Evolutionary conservation across 176 grass and related monocot genomes (phyloP).

Genomic region (Paspalum vaginatum): DNA sequence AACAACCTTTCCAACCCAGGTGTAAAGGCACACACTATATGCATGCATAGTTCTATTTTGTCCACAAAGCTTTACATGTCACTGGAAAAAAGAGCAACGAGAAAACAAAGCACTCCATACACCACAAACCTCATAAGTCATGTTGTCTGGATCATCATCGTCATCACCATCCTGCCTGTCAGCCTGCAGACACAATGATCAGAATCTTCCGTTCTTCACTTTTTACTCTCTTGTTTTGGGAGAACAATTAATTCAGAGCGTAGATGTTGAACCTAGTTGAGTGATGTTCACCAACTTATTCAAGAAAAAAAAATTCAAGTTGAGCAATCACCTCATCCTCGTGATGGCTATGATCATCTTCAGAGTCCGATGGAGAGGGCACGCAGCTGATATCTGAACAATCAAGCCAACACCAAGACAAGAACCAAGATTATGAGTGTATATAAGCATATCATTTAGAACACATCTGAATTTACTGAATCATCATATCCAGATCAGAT

Average conservation of each 20-base stretch:
- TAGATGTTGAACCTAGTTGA: neutral
- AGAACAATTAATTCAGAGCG: slow-evolving; percentile 1
- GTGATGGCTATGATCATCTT: slow-evolving; percentile 27
- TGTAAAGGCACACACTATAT: neutral
- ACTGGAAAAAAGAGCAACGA: neutral
- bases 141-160: slow-evolving; percentile 64
- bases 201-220: slow-evolving; percentile 26
- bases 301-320: neutral
- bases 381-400: slow-evolving; percentile 58
- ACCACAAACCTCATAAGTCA: slow-evolving; percentile 87
- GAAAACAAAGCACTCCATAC: neutral
- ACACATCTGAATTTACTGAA: neutral
- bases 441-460: neutral
- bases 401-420: slow-evolving; percentile 11
- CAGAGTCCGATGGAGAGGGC: slow-evolving; percentile 55
- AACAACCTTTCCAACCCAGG: slow-evolving; percentile 21
- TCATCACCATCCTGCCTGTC: slow-evolving; percentile 49
- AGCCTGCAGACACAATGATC: slow-evolving; percentile 38
- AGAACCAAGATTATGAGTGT: neutral
- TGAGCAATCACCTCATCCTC: slow-evolving; percentile 56
- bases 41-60: neutral
- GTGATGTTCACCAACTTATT: neutral
- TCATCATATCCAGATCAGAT: neutral
- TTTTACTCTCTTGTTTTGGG: neutral
- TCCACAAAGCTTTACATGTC: slow-evolving; percentile 33